A percentile compares a stretch with the other conserved stretches of the same genome.
Evolutionary conservation across 140 eudicot species (phyloP).

Genomic region (Senecio squalidus): DNA sequence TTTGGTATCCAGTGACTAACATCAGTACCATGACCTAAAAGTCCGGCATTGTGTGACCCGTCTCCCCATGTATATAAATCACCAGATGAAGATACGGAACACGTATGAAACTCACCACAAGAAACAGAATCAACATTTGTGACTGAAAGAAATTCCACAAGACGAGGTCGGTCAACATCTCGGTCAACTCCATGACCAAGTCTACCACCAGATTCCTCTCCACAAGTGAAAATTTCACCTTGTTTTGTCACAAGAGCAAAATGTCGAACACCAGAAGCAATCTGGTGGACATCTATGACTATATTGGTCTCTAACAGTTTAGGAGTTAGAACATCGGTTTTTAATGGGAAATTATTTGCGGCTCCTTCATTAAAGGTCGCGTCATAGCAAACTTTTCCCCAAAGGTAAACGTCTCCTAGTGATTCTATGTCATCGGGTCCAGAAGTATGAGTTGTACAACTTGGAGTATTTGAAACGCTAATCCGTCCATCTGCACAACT

Average conservation of each 20-base stretch:
- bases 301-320: constrained; percentile 65
- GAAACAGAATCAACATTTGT: constrained; percentile 67
- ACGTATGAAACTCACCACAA: constrained; percentile 88
- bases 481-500: constrained; percentile 74
- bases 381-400: constrained; percentile 79
- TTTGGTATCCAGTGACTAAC: constrained; percentile 96
- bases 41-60: constrained; percentile 76
- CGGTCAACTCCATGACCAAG: constrained; percentile 83
- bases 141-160: constrained; percentile 64
- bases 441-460: constrained; percentile 74
- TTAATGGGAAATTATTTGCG: constrained; percentile 29
- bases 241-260: constrained; percentile 83
- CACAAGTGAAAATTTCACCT: constrained; percentile 96
- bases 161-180: constrained; percentile 54
- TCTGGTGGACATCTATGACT: constrained; percentile 84
- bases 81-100: constrained; percentile 74
- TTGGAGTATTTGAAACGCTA: constrained; percentile 88
- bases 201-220: constrained; percentile 92
- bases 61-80: constrained; percentile 93
- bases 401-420: constrained; percentile 82
- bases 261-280: constrained; percentile 81
- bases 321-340: constrained; percentile 53
- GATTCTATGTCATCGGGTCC: constrained; percentile 92
- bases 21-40: constrained; percentile 86
- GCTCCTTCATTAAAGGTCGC: constrained; percentile 37